Conservation (phyloP, 176 grass and related monocot species). For the Phyllostachys edulis region DNA sequence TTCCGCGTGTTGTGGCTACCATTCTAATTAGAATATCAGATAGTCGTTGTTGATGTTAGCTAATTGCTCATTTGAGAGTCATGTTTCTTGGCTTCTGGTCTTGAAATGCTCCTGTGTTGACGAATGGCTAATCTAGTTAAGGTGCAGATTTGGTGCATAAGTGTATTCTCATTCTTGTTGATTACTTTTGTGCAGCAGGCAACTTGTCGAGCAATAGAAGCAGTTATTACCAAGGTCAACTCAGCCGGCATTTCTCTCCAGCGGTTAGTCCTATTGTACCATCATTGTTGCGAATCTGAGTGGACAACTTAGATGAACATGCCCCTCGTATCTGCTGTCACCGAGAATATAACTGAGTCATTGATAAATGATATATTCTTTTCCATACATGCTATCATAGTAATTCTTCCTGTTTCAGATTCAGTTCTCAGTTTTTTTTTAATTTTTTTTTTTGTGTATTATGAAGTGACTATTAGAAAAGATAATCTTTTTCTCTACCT, state of each 20-base stretch:
- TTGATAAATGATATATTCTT: not conserved
- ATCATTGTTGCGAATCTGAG: not conserved
- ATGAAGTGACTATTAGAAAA: not conserved
- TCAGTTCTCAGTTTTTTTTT: not conserved
- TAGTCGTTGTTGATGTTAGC: not conserved
- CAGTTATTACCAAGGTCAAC: constrained; percentile 21
- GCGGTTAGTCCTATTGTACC: constrained; percentile 20
- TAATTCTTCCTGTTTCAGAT: not conserved
- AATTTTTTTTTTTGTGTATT: not conserved
- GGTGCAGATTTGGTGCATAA: not conserved
- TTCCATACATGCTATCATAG: not conserved
- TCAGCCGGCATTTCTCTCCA: not conserved
- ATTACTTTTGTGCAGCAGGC: constrained; percentile 18
- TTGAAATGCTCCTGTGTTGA: not conserved
- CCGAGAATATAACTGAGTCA: not conserved
- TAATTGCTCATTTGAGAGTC: not conserved
- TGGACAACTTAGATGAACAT: not conserved
- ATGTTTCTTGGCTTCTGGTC: not conserved
- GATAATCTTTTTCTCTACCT: not conserved
- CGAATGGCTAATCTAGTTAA: not conserved
- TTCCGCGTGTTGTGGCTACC: too few relatives aligned
- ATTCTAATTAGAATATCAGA: not conserved
- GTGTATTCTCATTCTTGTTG: not conserved
- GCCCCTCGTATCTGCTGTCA: not conserved
- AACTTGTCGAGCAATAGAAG: constrained; percentile 1